Base-by-base conservation (phyloP, 495 filamentous ascomycete genomes). In the Penicillium roqueforti region DNA sequence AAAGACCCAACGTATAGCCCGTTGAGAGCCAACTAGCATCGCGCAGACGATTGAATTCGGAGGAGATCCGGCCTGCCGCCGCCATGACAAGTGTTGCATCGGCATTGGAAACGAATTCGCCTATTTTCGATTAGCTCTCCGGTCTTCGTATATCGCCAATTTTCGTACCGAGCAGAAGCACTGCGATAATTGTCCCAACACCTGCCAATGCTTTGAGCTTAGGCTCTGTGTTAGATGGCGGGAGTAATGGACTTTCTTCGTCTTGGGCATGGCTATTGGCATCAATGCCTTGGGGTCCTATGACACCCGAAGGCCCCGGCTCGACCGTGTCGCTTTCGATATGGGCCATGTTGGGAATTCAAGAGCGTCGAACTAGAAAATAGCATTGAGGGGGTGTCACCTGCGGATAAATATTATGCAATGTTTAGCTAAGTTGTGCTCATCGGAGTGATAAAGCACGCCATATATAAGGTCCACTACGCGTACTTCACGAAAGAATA, bases 1-100 rank as follows among this genome's bases (percentile, higher is more conserved):
- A 83, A 0, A 77, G 68, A 13, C 83, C 83, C 4, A 89, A 63
- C 0, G 75, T 74, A 60, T 85, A 88, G 40, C 76, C 79, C 6
- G 83, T 85, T 9, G 85, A 79, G n/a, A 89, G 62, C 86, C 85
- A 89, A 50, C 73, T 83, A 2, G 82, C 83, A 54, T 80, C 73
- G 7, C 72, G 73, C 9, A 88, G 60, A 28, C 71, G 73, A 54
- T 82, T 70, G 66, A 88, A 88, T 51, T 87, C 80, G 31, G 86
- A 89, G 0, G 85, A 81, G 31, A 89, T 83, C 32, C 67, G 71
- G 7, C 76, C 76, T 32, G 85, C 78, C 0, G 83, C 83, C 0
- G 86, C 84, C 46, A 88, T 69, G 0, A 88, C 73, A 0, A 89
- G 73, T 1, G 83, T 83, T 1, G 68, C 66, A 61, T 89, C 86